Conservation (phyloP, 352 stramenopile genomes). For the Phytophthora sansomeana region DNA sequence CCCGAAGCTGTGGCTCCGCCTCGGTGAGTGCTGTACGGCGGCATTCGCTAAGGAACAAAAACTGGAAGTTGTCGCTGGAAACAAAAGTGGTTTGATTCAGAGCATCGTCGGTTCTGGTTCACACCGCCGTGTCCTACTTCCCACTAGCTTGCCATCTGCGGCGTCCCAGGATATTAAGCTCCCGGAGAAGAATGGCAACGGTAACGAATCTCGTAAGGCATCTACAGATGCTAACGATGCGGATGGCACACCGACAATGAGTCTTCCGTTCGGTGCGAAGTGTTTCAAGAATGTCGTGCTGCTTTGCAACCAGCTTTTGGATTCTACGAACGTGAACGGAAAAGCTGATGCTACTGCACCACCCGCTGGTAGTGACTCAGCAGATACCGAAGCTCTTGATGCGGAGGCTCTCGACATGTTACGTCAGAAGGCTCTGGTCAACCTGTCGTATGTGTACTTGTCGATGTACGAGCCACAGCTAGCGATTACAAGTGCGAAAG, state of each 20-base stretch:
- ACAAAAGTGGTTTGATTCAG: slow-evolving; percentile 88
- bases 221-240: slow-evolving; percentile 39
- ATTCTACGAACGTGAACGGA: slow-evolving; percentile 45
- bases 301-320: slow-evolving; percentile 82
- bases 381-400: slow-evolving; percentile 47
- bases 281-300: slow-evolving; percentile 91
- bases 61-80: slow-evolving; percentile 55
- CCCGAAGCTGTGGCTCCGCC: slow-evolving; percentile 92
- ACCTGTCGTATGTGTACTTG: slow-evolving; percentile 92
- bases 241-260: slow-evolving; percentile 78
- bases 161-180: slow-evolving; percentile 77
- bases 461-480: slow-evolving; percentile 92
- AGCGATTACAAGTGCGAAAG: slow-evolving; percentile 84
- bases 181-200: slow-evolving; percentile 62
- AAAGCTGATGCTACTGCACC: slow-evolving; percentile 26
- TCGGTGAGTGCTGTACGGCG: slow-evolving; percentile 92
- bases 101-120: slow-evolving; percentile 79
- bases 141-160: slow-evolving; percentile 63
- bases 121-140: slow-evolving; percentile 86
- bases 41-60: slow-evolving; percentile 82
- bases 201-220: slow-evolving; percentile 38
- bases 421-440: slow-evolving; percentile 88
- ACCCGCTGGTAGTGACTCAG: slow-evolving; percentile 16
- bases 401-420: slow-evolving; percentile 69
- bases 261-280: slow-evolving; percentile 84